A percentile compares a stretch with the other conserved stretches of the same genome.
phyloP scores from a whole-genome alignment of 163 green algal genomes.

The Prototheca cutis region DNA sequence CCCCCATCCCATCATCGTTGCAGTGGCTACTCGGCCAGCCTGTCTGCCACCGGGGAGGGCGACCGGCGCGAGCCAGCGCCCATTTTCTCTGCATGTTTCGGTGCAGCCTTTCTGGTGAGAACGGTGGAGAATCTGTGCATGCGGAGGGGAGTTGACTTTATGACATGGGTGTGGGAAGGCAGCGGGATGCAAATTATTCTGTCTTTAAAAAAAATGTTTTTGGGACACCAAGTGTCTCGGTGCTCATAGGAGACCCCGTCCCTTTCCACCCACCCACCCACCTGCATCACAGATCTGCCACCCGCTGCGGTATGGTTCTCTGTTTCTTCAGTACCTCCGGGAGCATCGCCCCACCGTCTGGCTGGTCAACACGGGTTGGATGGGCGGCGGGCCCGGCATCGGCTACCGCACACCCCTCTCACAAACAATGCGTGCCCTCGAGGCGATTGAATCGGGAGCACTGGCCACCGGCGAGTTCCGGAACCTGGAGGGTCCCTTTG shows the following conservation, averaged over 20 bases:
- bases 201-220: too few relatives aligned
- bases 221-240: neutral
- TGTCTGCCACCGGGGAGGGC: constrained; percentile 70
- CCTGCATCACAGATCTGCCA: constrained; percentile 60
- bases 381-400: constrained; percentile 55
- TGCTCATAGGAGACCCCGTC: constrained; percentile 31
- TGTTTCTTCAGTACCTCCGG: constrained; percentile 78
- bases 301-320: constrained; percentile 10
- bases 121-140: constrained; percentile 28
- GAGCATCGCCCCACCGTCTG: constrained; percentile 51
- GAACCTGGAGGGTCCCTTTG: constrained; percentile 53
- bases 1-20: constrained; percentile 24
- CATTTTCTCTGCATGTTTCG: constrained; percentile 84
- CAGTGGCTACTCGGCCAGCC: constrained; percentile 77
- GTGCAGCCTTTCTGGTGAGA: constrained; percentile 74
- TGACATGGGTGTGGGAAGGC: neutral
- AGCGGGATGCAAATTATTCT: too few relatives aligned
- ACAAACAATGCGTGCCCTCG: constrained; percentile 80
- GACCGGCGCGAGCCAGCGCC: constrained; percentile 77
- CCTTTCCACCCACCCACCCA: constrained; percentile 9
- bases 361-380: constrained; percentile 91
- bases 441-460: constrained; percentile 73
- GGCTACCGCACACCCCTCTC: constrained; percentile 68
- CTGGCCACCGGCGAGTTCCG: constrained; percentile 44
- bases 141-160: neutral